phyloP scores from a whole-genome alignment of 805 yeast species.

The Komagataella populi region DNA sequence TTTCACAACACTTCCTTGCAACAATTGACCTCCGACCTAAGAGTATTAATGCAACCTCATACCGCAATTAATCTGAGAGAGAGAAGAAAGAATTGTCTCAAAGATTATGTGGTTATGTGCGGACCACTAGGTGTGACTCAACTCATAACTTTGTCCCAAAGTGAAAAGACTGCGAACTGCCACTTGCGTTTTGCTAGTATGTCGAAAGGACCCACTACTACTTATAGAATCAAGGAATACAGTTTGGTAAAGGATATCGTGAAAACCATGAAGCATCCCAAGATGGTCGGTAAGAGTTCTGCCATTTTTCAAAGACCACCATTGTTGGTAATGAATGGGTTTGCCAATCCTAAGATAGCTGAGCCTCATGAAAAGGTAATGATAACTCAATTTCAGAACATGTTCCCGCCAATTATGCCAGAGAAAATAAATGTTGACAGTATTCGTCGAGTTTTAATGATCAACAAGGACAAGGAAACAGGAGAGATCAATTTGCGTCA shows the following conservation, averaged over 20 bases:
- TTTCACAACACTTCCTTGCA: slow-evolving; percentile 68
- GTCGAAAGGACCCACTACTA: slow-evolving; percentile 91
- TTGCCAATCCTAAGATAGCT: slow-evolving; percentile 51
- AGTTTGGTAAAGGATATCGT: slow-evolving; percentile 74
- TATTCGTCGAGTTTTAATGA: slow-evolving; percentile 75
- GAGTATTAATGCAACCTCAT: slow-evolving; percentile 91
- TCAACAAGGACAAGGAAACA: slow-evolving; percentile 58
- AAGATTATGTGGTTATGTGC: slow-evolving; percentile 95
- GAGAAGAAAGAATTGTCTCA: slow-evolving; percentile 73
- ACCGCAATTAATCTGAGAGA: slow-evolving; percentile 85
- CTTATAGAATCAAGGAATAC: slow-evolving; percentile 66
- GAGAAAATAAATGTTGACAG: slow-evolving; percentile 59
- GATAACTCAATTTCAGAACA: slow-evolving; percentile 84
- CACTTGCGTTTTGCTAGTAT: slow-evolving; percentile 74
- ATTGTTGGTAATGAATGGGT: slow-evolving; percentile 85
- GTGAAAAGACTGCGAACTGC: slow-evolving; percentile 63
- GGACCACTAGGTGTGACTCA: slow-evolving; percentile 93
- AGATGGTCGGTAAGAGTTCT: slow-evolving; percentile 53
- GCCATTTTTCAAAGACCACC: slow-evolving; percentile 71
- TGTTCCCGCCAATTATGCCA: slow-evolving; percentile 92
- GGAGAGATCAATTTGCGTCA: slow-evolving; percentile 80
- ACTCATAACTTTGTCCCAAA: slow-evolving; percentile 75
- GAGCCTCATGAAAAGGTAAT: slow-evolving; percentile 66
- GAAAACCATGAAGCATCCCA: slow-evolving; percentile 60
- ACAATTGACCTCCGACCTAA: slow-evolving; percentile 76